Percentiles rank a stretch among this genome's conserved stretches.
Conservation (phyloP, 2,329 filamentous ascomycete species). For the Neocatenulostroma microsporum region DNA sequence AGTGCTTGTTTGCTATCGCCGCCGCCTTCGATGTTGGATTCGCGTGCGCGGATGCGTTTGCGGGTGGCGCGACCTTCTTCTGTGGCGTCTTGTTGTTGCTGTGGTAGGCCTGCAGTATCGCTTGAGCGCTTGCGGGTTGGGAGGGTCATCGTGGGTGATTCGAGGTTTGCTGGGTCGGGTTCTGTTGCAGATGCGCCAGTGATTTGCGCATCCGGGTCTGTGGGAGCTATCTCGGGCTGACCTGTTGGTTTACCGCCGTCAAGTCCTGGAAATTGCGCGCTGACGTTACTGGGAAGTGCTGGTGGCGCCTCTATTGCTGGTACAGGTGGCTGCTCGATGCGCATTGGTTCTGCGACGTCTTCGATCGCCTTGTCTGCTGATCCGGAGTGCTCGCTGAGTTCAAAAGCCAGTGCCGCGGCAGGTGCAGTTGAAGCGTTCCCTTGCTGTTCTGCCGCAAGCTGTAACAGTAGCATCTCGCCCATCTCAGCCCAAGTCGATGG, state of each 20-base stretch:
- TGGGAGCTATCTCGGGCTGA: slow-evolving; percentile 24
- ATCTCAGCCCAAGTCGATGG: slow-evolving; percentile 27
- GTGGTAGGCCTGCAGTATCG: slow-evolving; percentile 51
- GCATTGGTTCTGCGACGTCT: background rate
- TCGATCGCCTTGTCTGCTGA: slow-evolving; percentile 1
- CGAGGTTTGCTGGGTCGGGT: slow-evolving; percentile 27
- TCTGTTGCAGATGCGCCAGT: slow-evolving; percentile 17
- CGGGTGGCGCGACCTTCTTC: slow-evolving; percentile 53
- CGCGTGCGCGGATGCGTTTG: slow-evolving; percentile 53
- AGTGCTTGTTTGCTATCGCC: slow-evolving; percentile 29
- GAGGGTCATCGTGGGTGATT: slow-evolving; percentile 24
- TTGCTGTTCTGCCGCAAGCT: slow-evolving; percentile 22
- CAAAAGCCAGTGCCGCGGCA: slow-evolving; percentile 22
- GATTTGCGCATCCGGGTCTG: slow-evolving; percentile 17
- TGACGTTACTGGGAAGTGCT: slow-evolving; percentile 13
- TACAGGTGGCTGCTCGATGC: too few species aligned
- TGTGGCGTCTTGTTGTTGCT: slow-evolving; percentile 48
- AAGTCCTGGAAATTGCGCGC: slow-evolving; percentile 27
- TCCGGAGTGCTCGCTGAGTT: slow-evolving; percentile 9
- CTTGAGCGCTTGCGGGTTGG: slow-evolving; percentile 53
- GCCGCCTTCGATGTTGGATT: slow-evolving; percentile 38
- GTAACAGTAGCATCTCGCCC: slow-evolving; percentile 24
- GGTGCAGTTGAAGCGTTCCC: slow-evolving; percentile 15
- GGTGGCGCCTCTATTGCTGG: background rate
- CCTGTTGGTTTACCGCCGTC: slow-evolving; percentile 24